Evolutionary conservation across 2,329 filamentous ascomycete species (phyloP).

Genomic region (Alternaria dauci): DNA sequence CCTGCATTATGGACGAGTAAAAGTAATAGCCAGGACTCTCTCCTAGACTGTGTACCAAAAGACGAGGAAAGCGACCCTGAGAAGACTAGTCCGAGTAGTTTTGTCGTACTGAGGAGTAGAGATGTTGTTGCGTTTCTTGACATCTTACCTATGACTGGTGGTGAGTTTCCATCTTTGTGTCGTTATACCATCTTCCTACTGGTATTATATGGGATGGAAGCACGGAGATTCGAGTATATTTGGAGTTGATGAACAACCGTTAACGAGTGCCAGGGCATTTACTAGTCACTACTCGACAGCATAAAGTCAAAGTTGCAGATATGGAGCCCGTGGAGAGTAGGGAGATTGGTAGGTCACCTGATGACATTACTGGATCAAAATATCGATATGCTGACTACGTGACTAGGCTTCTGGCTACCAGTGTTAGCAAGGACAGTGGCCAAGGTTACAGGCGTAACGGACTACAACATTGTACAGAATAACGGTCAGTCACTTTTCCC

Average conservation of each 20-base stretch:
- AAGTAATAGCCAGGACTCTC: slow-evolving; percentile 17
- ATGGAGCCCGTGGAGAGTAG: slow-evolving; percentile 69
- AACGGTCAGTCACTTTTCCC: slow-evolving; percentile 65
- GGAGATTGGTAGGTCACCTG: slow-evolving; percentile 66
- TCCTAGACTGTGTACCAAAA: slow-evolving; percentile 33
- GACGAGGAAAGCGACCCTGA: slow-evolving; percentile 36
- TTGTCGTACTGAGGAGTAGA: slow-evolving; percentile 79
- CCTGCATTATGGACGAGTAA: slow-evolving; percentile 5
- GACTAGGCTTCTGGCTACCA: slow-evolving; percentile 65
- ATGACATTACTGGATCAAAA: not conserved
- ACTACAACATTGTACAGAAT: slow-evolving; percentile 98
- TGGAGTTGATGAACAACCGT: not conserved
- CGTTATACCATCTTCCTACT: not conserved
- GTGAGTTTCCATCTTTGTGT: slow-evolving; percentile 48
- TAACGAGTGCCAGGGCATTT: slow-evolving; percentile 64
- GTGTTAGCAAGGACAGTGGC: slow-evolving; percentile 76
- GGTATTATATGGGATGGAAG: not conserved
- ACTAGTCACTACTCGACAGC: slow-evolving; percentile 78
- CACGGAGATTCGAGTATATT: not conserved
- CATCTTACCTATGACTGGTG: slow-evolving; percentile 84
- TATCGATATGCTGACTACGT: not conserved
- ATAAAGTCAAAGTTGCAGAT: slow-evolving; percentile 80
- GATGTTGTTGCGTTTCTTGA: slow-evolving; percentile 88
- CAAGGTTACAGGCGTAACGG: slow-evolving; percentile 72
- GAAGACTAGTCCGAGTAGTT: slow-evolving; percentile 51